Conservation (phyloP, 2,329 filamentous ascomycete species). For the Diaporthe citrichinensis region DNA sequence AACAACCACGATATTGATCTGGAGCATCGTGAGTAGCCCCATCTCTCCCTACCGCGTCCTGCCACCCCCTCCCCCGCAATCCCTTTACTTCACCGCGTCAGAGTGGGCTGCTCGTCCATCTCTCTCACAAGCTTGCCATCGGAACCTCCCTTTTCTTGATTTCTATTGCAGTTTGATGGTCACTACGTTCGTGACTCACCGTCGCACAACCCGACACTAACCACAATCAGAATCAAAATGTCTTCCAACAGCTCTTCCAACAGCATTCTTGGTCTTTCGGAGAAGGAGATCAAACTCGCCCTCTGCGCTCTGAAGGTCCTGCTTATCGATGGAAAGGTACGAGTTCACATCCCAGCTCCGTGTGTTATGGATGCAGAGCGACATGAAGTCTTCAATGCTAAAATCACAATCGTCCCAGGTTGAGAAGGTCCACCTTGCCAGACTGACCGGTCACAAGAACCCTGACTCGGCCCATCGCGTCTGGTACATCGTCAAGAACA, state of each 20-base stretch:
- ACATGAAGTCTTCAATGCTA: not conserved
- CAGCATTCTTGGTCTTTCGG: not conserved
- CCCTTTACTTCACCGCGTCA: not conserved
- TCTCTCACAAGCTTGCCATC: not conserved
- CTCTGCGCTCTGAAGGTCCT: slow-evolving; percentile 22
- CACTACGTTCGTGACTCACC: too few relatives aligned
- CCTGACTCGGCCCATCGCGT: slow-evolving; percentile 12
- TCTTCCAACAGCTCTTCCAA: not conserved
- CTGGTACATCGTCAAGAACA: slow-evolving; percentile 31
- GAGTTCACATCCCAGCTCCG: not conserved
- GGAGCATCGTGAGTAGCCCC: not conserved
- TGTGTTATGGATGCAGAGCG: not conserved
- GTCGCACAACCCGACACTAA: not conserved
- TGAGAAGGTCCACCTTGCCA: slow-evolving; percentile 21
- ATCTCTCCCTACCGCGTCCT: not conserved
- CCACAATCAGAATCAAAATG: not conserved
- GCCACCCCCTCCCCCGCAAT: not conserved
- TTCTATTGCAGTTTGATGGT: not conserved
- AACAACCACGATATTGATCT: not conserved
- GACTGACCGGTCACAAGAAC: slow-evolving; percentile 26
- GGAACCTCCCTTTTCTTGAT: too few relatives aligned
- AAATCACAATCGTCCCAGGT: not conserved
- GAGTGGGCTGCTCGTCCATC: not conserved
- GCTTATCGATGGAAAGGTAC: slow-evolving; percentile 18
- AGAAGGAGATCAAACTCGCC: not conserved